phyloP scores from a whole-genome alignment of 331 rosid genomes.

The Quercus tomentella region DNA sequence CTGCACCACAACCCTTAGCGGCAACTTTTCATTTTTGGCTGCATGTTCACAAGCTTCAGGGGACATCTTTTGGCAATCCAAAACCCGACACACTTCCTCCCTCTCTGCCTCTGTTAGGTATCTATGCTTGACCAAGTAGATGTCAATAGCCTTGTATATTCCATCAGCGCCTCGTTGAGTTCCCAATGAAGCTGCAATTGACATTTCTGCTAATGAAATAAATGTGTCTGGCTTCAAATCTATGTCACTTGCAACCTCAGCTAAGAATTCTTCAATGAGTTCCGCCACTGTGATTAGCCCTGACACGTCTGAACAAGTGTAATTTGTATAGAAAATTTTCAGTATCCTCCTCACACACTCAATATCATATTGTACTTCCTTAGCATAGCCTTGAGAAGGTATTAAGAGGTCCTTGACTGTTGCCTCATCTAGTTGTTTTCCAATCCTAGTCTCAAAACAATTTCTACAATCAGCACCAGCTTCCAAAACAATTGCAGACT shows the following conservation, averaged over 20 bases:
- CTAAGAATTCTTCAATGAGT: slow-evolving; percentile 45
- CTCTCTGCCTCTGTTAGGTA: slow-evolving; percentile 41
- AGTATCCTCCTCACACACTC: slow-evolving; percentile 35
- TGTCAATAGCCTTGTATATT: slow-evolving; percentile 41
- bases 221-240: slow-evolving; percentile 32
- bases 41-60: slow-evolving; percentile 52
- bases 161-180: slow-evolving; percentile 37
- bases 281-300: slow-evolving; percentile 35
- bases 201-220: slow-evolving; percentile 37
- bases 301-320: slow-evolving; percentile 19
- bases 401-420: slow-evolving; percentile 37
- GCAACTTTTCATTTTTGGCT: slow-evolving; percentile 40
- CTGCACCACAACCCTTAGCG: slow-evolving; percentile 49
- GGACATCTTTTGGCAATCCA: slow-evolving; percentile 49
- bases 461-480: slow-evolving; percentile 32
- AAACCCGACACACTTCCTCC: slow-evolving; percentile 37
- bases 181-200: slow-evolving; percentile 36
- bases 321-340: slow-evolving; percentile 34
- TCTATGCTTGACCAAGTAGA: slow-evolving; percentile 39
- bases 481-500: slow-evolving; percentile 22
- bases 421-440: slow-evolving; percentile 50
- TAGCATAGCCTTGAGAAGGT: slow-evolving; percentile 26
- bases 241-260: slow-evolving; percentile 28
- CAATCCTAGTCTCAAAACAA: slow-evolving; percentile 45
- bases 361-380: slow-evolving; percentile 30